phyloP scores from a whole-genome alignment of 148 eudicot genomes.

The Rhododendron mucronatum region DNA sequence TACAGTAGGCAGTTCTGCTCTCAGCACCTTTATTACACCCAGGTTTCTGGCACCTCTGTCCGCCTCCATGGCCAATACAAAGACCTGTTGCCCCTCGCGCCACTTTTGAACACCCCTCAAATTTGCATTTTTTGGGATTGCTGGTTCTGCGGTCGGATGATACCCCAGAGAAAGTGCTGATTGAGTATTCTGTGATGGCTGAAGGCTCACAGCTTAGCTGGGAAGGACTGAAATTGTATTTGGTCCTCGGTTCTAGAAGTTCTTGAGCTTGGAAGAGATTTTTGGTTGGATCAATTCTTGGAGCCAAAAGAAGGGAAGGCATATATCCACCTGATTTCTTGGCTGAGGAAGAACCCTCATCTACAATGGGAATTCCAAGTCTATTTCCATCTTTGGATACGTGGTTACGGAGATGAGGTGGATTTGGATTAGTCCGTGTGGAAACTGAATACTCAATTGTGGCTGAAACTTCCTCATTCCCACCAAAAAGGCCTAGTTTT shows the following conservation, averaged over 20 bases:
- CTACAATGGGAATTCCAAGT: constrained; percentile 34
- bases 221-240: constrained; percentile 32
- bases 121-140: constrained; percentile 57
- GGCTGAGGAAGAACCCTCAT: constrained; percentile 95
- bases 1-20: constrained; percentile 86
- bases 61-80: constrained; percentile 93
- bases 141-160: constrained; percentile 43
- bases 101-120: constrained; percentile 68
- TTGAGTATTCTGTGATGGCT: constrained; percentile 41
- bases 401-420: constrained; percentile 19
- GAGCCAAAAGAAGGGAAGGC: constrained; percentile 74
- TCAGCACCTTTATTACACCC: constrained; percentile 92
- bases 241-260: constrained; percentile 20
- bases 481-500: constrained; percentile 70
- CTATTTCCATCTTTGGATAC: constrained; percentile 20
- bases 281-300: constrained; percentile 34
- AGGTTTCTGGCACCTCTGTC: constrained; percentile 86
- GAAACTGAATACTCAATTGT: constrained; percentile 40
- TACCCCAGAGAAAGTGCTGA: constrained; percentile 32
- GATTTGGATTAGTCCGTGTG: constrained; percentile 18
- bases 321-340: constrained; percentile 91
- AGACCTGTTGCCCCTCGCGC: constrained; percentile 91
- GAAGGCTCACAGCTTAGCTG: constrained; percentile 67
- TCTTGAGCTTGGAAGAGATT: constrained; percentile 27
- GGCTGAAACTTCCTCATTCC: constrained; percentile 28